Evolutionary conservation across 257 asterid species (phyloP).

Genomic region (Jacaranda copaia): DNA sequence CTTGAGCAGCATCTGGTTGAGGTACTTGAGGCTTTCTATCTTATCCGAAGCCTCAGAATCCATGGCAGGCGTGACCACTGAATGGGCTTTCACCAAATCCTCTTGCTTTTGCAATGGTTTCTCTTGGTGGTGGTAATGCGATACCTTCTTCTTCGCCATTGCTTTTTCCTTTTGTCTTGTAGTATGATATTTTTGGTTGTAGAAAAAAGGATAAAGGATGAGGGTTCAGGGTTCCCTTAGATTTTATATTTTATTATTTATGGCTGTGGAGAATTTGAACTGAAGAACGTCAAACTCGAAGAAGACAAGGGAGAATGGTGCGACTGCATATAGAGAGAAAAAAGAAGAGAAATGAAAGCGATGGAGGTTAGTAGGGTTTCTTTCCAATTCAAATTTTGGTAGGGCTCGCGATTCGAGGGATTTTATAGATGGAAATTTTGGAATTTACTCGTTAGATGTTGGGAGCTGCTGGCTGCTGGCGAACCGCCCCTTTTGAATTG

Average conservation of each 20-base stretch:
- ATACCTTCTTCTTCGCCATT: slow-evolving; percentile 67
- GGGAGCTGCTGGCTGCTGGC: background rate
- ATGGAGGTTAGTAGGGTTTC: slow-evolving; percentile 34
- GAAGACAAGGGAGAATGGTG: slow-evolving; percentile 16
- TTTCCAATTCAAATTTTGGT: slow-evolving; percentile 52
- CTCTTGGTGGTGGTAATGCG: slow-evolving; percentile 40
- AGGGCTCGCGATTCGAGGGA: slow-evolving; percentile 42
- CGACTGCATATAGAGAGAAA: slow-evolving; percentile 18
- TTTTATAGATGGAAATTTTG: slow-evolving; percentile 16
- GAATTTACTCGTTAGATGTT: background rate
- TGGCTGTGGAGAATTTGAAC: slow-evolving; percentile 38
- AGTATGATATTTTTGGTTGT: slow-evolving; percentile 15
- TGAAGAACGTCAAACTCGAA: slow-evolving; percentile 15
- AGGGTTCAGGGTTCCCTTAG: slow-evolving; percentile 43
- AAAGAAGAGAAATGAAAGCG: slow-evolving; percentile 11
- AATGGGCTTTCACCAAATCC: slow-evolving; percentile 32
- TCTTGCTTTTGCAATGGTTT: slow-evolving; percentile 36
- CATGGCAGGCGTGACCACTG: slow-evolving; percentile 36
- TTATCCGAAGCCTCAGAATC: slow-evolving; percentile 56
- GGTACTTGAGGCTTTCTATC: slow-evolving; percentile 63
- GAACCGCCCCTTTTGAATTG: background rate
- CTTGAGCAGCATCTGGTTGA: slow-evolving; percentile 68
- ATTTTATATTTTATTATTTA: slow-evolving; percentile 3
- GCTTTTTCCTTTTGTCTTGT: background rate
- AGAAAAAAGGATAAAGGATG: slow-evolving; percentile 40